Percentiles rank a stretch among this genome's conserved stretches.
phyloP scores from a whole-genome alignment of 2,329 filamentous ascomycete species.

The Aureobasidium sp. region DNA sequence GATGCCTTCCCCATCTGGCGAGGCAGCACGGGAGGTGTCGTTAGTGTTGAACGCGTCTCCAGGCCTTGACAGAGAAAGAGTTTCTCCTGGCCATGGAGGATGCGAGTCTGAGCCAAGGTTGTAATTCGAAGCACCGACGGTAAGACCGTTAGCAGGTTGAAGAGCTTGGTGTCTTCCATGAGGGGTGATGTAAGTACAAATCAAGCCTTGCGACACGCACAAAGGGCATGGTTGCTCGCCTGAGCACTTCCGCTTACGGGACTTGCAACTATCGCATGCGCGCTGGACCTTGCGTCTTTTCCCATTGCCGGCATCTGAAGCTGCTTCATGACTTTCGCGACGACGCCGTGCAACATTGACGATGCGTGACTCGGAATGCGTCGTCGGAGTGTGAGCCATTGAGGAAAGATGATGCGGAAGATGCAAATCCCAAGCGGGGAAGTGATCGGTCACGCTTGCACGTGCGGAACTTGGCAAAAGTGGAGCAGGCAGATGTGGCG shows the following conservation, averaged over 20 bases:
- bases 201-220: not conserved
- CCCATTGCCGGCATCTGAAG: not conserved
- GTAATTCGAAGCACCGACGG: not conserved
- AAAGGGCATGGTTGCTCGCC: not conserved
- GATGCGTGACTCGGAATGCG: not conserved
- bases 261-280: not conserved
- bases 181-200: not conserved
- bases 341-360: not conserved
- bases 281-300: not conserved
- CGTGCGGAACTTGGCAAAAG: not conserved
- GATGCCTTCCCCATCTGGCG: not conserved
- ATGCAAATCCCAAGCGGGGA: not conserved
- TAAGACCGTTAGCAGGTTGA: not conserved
- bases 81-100: not conserved
- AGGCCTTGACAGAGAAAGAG: not conserved
- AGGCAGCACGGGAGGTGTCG: not conserved
- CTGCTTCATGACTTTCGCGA: not conserved
- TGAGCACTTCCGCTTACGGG: not conserved
- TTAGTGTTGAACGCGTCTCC: not conserved
- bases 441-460: not conserved
- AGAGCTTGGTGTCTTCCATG: not conserved
- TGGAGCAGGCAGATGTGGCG: not conserved
- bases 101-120: not conserved
- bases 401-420: not conserved
- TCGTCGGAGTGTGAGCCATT: not conserved